A percentile compares a stretch with the other conserved stretches of the same genome.
These are phyloP conservation scores for Petunia hybrid DNA, from an alignment of 305 asterid genomes.

Conservation along the genomic window DNA sequence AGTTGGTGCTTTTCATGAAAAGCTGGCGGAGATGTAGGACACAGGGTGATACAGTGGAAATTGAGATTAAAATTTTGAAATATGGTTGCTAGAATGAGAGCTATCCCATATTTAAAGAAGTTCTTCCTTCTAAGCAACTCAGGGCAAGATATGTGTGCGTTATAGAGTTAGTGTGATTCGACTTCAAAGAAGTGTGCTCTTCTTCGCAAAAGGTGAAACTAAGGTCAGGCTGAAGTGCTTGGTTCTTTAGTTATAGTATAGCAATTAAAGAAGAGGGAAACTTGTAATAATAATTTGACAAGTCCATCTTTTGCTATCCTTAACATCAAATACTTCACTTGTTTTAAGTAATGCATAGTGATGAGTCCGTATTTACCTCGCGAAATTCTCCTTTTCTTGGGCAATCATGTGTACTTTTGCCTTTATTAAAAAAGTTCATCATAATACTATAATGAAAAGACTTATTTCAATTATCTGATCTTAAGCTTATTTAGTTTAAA, in stretches of 20 bases:
- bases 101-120: conserved; percentile 16
- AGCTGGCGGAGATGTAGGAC: conserved; percentile 9
- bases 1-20: not conserved
- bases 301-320: not conserved
- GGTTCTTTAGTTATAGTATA: not conserved
- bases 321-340: not conserved
- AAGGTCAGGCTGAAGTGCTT: conserved; percentile 9
- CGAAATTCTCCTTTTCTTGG: conserved; percentile 1
- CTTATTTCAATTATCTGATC: not conserved
- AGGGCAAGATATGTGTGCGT: not conserved
- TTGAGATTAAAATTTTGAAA: not conserved
- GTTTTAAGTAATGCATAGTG: not conserved
- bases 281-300: not conserved
- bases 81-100: not conserved
- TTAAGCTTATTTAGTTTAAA: not conserved
- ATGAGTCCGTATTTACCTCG: not conserved
- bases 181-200: not conserved
- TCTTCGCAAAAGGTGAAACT: not conserved
- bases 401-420: not conserved
- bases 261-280: not conserved
- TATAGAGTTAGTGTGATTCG: conserved; percentile 1
- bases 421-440: not conserved
- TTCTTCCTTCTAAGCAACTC: not conserved
- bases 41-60: not conserved
- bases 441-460: not conserved